Conservation (phyloP, 352 stramenopile species). For the Stramenopiles sp. region DNA sequence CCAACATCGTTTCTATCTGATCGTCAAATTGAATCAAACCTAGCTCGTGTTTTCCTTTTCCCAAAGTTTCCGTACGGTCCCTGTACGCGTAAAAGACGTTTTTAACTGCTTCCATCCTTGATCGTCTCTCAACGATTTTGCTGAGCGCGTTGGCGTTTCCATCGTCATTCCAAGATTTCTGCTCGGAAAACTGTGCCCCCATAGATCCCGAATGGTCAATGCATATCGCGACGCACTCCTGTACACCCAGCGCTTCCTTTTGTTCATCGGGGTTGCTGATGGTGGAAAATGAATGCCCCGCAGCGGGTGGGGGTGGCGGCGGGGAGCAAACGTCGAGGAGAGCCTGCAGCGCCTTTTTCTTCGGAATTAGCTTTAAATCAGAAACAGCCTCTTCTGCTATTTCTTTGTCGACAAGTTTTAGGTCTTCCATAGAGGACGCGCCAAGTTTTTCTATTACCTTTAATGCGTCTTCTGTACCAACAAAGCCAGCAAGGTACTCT, state of each 20-base stretch:
- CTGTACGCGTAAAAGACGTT: neutral
- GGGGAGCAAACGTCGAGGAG: neutral
- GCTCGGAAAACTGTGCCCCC: neutral
- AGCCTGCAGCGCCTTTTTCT: neutral
- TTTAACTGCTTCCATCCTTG: conserved; percentile 6
- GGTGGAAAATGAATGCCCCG: neutral
- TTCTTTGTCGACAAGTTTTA: neutral
- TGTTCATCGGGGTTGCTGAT: neutral
- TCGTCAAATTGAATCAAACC: conserved; percentile 3
- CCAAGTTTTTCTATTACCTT: neutral
- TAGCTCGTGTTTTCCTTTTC: neutral
- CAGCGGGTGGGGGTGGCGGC: too few relatives aligned
- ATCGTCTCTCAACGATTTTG: neutral
- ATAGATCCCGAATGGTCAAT: neutral
- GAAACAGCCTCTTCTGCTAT: neutral
- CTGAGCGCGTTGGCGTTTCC: neutral
- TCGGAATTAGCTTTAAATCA: conserved; percentile 4
- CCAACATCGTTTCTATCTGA: neutral
- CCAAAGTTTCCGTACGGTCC: neutral
- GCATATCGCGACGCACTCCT: neutral
- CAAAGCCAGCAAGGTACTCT: neutral
- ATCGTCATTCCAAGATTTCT: neutral
- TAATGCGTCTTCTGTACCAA: neutral
- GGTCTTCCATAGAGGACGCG: neutral
- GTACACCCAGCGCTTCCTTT: neutral